Conservation (phyloP, 1,139 yeast species). For the Candida tropicalis region DNA sequence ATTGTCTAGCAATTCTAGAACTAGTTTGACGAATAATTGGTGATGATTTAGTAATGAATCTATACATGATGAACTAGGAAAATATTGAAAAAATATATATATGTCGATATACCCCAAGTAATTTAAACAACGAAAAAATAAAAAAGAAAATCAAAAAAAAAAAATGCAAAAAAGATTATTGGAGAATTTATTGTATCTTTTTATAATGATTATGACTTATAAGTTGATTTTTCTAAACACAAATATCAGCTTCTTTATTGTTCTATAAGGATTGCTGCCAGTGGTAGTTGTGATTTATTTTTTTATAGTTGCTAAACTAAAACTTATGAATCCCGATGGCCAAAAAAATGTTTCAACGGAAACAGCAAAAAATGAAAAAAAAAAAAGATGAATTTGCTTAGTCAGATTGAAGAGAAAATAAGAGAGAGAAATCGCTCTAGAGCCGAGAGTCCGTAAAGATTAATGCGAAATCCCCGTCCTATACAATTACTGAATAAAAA, state of each 20-base stretch:
- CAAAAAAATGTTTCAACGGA: background rate
- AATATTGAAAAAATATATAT: background rate
- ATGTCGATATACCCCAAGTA: background rate
- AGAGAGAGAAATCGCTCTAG: no score
- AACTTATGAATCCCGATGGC: constrained; percentile 1
- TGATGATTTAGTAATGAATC: constrained; percentile 15
- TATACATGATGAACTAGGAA: constrained; percentile 13
- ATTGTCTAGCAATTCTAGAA: constrained; percentile 12
- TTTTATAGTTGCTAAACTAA: constrained; percentile 2
- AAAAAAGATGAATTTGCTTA: background rate
- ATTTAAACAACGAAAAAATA: background rate
- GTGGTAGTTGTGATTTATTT: background rate
- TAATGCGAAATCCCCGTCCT: background rate
- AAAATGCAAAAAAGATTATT: background rate
- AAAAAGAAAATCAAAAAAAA: background rate
- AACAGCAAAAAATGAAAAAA: background rate
- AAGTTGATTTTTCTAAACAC: background rate
- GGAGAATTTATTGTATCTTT: background rate
- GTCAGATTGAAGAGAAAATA: background rate
- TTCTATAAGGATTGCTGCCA: constrained; percentile 2
- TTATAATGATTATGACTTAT: background rate
- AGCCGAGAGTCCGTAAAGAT: background rate
- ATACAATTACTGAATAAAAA: background rate
- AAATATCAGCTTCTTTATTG: background rate
- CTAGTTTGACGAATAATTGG: constrained; percentile 13